A percentile compares a stretch with the other conserved stretches of the same genome.
Conservation (phyloP, 164 flowering plant species). For the Sextonia rubra region DNA sequence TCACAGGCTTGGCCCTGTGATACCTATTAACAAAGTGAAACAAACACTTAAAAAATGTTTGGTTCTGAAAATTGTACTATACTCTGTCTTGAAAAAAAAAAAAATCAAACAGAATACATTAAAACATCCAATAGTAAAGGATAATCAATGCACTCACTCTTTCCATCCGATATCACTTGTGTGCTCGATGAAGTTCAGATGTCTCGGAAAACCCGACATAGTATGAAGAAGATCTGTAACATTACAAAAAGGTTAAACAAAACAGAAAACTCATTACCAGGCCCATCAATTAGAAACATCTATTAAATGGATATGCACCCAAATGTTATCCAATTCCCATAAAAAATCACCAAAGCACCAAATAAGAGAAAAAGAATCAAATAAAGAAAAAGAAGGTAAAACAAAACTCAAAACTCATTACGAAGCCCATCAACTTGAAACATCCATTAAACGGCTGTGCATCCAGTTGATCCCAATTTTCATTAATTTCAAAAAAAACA, state of each 20-base stretch:
- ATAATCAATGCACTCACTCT: constrained; percentile 43
- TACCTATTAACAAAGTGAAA: constrained; percentile 27
- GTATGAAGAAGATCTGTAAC: constrained; percentile 61
- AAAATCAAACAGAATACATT: background rate
- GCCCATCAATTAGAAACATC: background rate
- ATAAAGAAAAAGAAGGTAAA: background rate
- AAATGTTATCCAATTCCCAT: background rate
- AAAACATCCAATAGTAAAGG: background rate
- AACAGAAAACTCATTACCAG: background rate
- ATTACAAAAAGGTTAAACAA: background rate
- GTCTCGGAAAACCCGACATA: constrained; percentile 48
- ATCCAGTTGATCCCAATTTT: background rate
- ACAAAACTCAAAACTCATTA: constrained; percentile 1
- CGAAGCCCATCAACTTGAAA: background rate
- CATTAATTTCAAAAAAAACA: background rate
- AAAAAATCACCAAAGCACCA: too few relatives aligned
- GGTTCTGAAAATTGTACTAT: background rate
- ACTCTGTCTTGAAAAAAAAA: background rate
- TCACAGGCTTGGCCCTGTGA: constrained; percentile 84
- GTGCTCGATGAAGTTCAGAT: constrained; percentile 80
- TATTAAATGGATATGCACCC: too few relatives aligned
- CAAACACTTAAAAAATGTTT: background rate
- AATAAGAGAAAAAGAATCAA: too few relatives aligned
- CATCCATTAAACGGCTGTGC: too few relatives aligned
- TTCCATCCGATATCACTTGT: constrained; percentile 94